These are phyloP conservation scores for Xylaria sp. DNA, from an alignment of 2,329 filamentous ascomycete species.

Conservation along the genomic window DNA sequence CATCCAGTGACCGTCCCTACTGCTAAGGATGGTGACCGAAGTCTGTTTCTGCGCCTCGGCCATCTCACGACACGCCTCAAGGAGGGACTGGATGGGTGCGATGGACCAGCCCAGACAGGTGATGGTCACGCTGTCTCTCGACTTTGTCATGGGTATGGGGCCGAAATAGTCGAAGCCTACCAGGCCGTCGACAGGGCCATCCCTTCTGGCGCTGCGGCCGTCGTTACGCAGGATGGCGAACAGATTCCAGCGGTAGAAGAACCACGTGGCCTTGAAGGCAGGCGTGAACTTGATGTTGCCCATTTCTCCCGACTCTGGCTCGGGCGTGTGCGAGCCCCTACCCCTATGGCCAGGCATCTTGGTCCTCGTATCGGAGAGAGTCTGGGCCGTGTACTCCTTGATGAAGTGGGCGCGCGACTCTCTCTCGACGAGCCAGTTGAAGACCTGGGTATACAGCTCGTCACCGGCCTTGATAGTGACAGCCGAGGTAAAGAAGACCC, in stretches of 20 bases:
- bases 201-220: background rate
- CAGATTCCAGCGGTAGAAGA: conserved; percentile 41
- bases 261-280: conserved; percentile 46
- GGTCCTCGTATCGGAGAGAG: background rate
- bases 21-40: conserved; percentile 45
- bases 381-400: conserved; percentile 18
- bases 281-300: conserved; percentile 44
- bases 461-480: conserved; percentile 11
- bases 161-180: background rate
- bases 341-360: background rate
- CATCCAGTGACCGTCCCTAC: conserved; percentile 44
- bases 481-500: conserved; percentile 18
- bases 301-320: background rate
- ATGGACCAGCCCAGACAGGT: conserved; percentile 47
- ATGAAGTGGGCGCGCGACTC: conserved; percentile 8
- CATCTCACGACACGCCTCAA: conserved; percentile 40
- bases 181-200: background rate
- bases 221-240: conserved; percentile 43
- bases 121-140: conserved; percentile 28
- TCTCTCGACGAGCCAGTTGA: conserved; percentile 30
- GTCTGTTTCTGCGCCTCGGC: conserved; percentile 45
- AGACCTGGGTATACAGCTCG: conserved; percentile 17
- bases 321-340: background rate
- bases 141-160: background rate
- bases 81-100: conserved; percentile 40